Conservation (phyloP, 345 rosid species). For the Aegle marmelos region DNA sequence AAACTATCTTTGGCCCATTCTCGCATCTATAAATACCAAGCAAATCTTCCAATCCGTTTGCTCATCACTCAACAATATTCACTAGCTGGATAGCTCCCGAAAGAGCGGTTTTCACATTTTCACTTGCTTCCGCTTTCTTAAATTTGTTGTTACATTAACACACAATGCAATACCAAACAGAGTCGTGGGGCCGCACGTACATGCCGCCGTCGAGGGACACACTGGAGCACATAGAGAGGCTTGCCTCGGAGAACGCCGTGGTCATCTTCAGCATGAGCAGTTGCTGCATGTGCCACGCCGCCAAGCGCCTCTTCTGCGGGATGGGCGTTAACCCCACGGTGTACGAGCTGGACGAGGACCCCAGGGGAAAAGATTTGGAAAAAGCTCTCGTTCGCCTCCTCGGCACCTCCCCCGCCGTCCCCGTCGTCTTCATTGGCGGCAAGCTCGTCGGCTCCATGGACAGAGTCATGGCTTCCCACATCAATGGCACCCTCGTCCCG, state of each 20-base stretch:
- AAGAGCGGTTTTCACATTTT: too few species aligned
- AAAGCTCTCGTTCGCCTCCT: slow-evolving; percentile 58
- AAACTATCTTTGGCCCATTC: not conserved
- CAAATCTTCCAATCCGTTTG: slow-evolving; percentile 18
- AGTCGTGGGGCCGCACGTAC: slow-evolving; percentile 52
- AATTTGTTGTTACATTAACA: not conserved
- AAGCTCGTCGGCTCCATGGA: slow-evolving; percentile 93
- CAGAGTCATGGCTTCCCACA: slow-evolving; percentile 89
- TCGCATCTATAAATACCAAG: slow-evolving; percentile 42
- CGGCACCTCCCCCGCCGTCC: slow-evolving; percentile 62
- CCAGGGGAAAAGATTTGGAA: slow-evolving; percentile 65
- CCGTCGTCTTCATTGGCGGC: slow-evolving; percentile 92
- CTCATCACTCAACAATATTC: slow-evolving; percentile 9
- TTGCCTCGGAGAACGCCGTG: slow-evolving; percentile 84
- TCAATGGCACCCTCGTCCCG: slow-evolving; percentile 90
- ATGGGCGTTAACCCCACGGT: slow-evolving; percentile 95
- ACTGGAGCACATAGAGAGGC: slow-evolving; percentile 51
- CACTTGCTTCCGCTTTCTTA: not conserved
- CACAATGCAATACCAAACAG: slow-evolving; percentile 52
- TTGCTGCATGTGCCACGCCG: slow-evolving; percentile 97
- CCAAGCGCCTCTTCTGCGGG: slow-evolving; percentile 76
- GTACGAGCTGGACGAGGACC: slow-evolving; percentile 84
- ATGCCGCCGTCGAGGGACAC: slow-evolving; percentile 37
- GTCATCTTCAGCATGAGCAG: slow-evolving; percentile 86
- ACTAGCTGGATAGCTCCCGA: not conserved